These are phyloP conservation scores for Kodamaea laetipori DNA, from an alignment of 805 yeast genomes.

Conservation along the genomic window DNA sequence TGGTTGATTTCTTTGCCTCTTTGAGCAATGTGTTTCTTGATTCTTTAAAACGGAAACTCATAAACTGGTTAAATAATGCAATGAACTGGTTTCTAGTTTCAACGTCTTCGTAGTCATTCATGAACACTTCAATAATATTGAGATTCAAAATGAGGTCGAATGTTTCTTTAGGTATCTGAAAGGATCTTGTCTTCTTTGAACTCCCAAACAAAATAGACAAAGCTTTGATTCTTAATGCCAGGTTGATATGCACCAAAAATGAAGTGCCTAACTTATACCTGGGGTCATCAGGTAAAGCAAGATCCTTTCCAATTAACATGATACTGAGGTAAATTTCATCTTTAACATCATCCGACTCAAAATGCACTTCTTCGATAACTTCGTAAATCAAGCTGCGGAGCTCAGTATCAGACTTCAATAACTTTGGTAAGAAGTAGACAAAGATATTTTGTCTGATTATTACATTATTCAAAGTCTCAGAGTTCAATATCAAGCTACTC, in stretches of 20 bases:
- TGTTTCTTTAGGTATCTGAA: conserved; percentile 49
- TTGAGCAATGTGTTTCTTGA: conserved; percentile 56
- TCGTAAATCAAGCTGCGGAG: conserved; percentile 44
- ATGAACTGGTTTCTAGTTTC: conserved; percentile 68
- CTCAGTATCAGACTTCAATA: conserved; percentile 55
- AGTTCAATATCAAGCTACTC: conserved; percentile 39
- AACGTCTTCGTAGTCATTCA: conserved; percentile 61
- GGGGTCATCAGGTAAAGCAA: conserved; percentile 10
- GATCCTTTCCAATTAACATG: conserved; percentile 42
- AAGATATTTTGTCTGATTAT: conserved; percentile 50
- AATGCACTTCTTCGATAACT: conserved; percentile 29
- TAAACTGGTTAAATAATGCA: conserved; percentile 61
- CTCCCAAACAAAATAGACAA: conserved; percentile 63
- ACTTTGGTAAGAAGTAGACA: conserved; percentile 59
- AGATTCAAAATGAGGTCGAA: conserved; percentile 46
- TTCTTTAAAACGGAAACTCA: conserved; percentile 61
- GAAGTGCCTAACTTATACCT: conserved; percentile 21
- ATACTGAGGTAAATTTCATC: conserved; percentile 48
- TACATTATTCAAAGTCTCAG: conserved; percentile 33
- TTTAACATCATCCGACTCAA: conserved; percentile 24
- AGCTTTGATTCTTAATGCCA: conserved; percentile 50
- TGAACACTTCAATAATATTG: conserved; percentile 46
- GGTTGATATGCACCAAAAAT: conserved; percentile 50
- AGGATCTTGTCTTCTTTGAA: conserved; percentile 42
- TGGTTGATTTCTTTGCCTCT: conserved; percentile 31